Evolutionary conservation across 129 eudicot species (phyloP), one percentile per base, ranked within the genome.

Genomic region (Ambrosia artemisiifolia): DNA sequence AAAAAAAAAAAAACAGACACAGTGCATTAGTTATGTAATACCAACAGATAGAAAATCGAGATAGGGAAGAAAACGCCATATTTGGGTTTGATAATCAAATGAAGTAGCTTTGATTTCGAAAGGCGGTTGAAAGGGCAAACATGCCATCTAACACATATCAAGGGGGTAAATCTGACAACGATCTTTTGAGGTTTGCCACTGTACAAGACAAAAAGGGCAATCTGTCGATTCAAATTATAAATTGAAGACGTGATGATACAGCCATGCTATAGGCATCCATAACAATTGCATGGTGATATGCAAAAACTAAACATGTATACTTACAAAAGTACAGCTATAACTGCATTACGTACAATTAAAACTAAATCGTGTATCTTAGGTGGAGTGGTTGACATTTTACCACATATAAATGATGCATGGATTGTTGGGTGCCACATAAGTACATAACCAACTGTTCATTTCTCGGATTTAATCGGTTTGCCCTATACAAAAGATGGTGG

Each of bases 1-100:
- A 70, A 73, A 70, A 65, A 72, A 72, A 24, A n/a, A n/a, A n/a
- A n/a, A n/a, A n/a, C n/a, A n/a, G n/a, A 57, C 34, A 67, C 3
- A 74, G 49, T 14, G 18, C 59, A 72, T 73, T 63, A 80, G 17
- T 55, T 73, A 42, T 53, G 35, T 56, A 38, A 47, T 3, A 63
- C n/a, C n/a, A 32, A 17, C 10, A 49, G 50, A 16, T 6, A 12
- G 20, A 19, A 47, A 35, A 69, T 34, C 62, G 55, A 71, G 8
- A 55, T 5, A 7, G 34, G 13, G 59, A 50, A 12, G 24, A 24
- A 17, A 56, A 51, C 30, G 2, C 44, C 17, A 42, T 56, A 19
- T 43, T 14, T 28, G 18, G 50, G 57, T 9, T 28, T 30, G 28
- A 11, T 32, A 17, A 46, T 44, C 69, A 61, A 44, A 30, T 46